Base-by-base conservation (phyloP, 148 eudicot species). In the Amaranthus hypochondriacus region DNA sequence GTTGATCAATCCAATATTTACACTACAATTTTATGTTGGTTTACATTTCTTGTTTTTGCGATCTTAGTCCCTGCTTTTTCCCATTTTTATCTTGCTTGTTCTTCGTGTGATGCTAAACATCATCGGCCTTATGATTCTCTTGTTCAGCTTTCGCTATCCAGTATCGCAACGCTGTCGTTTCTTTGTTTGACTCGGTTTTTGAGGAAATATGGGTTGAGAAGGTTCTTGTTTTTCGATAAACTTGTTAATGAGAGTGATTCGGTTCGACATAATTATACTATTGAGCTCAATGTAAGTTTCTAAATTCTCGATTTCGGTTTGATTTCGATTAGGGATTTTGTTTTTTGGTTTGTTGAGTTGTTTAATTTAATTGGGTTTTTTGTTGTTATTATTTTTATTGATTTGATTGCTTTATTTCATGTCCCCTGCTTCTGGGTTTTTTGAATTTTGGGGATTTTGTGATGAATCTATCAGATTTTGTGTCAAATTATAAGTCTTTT, bases 171-270 rank as follows among this genome's bases (percentile, higher is more conserved):
- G 62, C 67, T 95, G 49, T 92, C 98, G 70, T 95, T 95, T 50
- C 15, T 89, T 1, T 92, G 88, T 43, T 62, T 92, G n/a, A 66
- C 96, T 0, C 1, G 69, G 15, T 92, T 90, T 56, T 80, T 90
- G 0, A 87, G 79, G 58, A 83, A 79, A 75, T 92, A 61, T 67
- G 98, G 98, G 13, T 68, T 95, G 0, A 43, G 97, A 76, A 87
- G 90, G 77, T 92, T 92, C 59, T 76, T 95, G 80, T 95, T 95
- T 81, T 85, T 95, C 60, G 98, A 95, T 79, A 90, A 87, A 75
- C 88, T 92, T 42, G 87, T 91, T 28, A 81, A 86, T 70, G 98
- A 90, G 79, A 95, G 98, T 80, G 91, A 85, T 77, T 84, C 84
- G 56, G 98, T 95, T 7, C 52, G 90, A 7, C 73, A 67, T 56